A percentile compares a stretch with the other conserved stretches of the same genome.
Conservation (phyloP, 768 basidiomycete species). For the Terana coerulea region DNA sequence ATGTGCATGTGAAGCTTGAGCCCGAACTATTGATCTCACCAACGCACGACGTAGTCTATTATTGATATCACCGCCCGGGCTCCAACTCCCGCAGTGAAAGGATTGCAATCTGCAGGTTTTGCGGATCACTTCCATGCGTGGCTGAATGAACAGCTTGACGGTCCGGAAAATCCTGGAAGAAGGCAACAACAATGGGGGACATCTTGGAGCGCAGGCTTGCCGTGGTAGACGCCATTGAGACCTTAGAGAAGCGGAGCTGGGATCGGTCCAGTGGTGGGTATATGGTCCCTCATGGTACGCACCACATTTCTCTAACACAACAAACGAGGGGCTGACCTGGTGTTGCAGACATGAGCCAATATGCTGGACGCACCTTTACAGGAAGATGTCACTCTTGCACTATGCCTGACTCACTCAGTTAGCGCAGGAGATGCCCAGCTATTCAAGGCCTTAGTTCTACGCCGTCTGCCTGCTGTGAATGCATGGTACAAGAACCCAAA, state of each 20-base stretch:
- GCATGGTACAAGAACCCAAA: conserved; percentile 5
- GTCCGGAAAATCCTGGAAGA: not conserved
- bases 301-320: not conserved
- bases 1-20: not conserved
- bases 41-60: not conserved
- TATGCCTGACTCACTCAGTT: not conserved
- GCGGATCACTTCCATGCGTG: not conserved
- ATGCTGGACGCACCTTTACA: not conserved
- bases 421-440: not conserved
- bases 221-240: not conserved
- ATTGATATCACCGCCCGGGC: too few relatives aligned
- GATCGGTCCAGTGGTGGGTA: not conserved
- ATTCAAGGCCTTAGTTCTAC: not conserved
- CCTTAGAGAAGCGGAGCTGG: not conserved
- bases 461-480: not conserved
- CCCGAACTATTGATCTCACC: not conserved
- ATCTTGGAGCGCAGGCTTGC: not conserved
- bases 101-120: too few relatives aligned
- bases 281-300: not conserved
- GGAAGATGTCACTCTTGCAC: not conserved
- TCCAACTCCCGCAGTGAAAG: too few relatives aligned
- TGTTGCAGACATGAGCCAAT: not conserved
- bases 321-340: too few relatives aligned
- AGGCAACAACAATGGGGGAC: not conserved
- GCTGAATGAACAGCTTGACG: not conserved